Conservation (phyloP, 768 basidiomycete species). For the Suillus fuscotomentosus region DNA sequence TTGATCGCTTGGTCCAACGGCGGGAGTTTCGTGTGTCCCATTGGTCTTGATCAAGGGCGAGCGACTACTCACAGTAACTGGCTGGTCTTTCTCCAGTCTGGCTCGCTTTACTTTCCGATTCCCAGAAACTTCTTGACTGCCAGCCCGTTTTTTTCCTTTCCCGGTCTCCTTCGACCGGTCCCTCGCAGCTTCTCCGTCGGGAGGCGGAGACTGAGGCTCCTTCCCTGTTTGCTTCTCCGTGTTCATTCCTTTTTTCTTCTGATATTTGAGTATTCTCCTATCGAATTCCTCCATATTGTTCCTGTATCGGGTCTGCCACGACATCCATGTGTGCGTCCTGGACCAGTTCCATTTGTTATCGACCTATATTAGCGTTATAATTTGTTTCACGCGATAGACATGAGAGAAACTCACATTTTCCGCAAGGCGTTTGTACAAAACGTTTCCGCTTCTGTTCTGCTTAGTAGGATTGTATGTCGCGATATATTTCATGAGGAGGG, state of each 20-base stretch:
- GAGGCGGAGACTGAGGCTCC: neutral
- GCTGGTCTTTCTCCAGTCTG: neutral
- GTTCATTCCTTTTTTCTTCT: constrained; percentile 27
- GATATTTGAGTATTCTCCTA: constrained; percentile 38
- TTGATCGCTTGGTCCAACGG: neutral
- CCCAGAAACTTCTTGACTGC: neutral
- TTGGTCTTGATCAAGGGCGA: neutral
- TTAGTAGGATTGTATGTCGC: constrained; percentile 44
- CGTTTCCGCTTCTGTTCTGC: constrained; percentile 45
- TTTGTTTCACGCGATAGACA: neutral
- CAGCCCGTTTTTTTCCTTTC: neutral
- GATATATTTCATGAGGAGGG: constrained; percentile 42
- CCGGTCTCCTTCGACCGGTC: neutral
- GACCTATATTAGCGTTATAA: constrained; percentile 27
- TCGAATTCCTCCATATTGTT: constrained; percentile 45
- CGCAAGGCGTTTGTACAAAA: constrained; percentile 40
- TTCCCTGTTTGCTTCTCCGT: neutral
- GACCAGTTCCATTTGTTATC: constrained; percentile 50
- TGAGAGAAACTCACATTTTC: constrained; percentile 38
- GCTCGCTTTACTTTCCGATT: constrained; percentile 1
- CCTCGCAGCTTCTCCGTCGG: neutral
- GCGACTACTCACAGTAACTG: neutral
- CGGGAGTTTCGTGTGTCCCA: neutral
- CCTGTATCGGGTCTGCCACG: constrained; percentile 63
- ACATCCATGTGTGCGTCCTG: constrained; percentile 51